A percentile compares a stretch with the other conserved stretches of the same genome.
phyloP scores from a whole-genome alignment of 169 alveolate genomes.

The Cryptosporidium viatorum region DNA sequence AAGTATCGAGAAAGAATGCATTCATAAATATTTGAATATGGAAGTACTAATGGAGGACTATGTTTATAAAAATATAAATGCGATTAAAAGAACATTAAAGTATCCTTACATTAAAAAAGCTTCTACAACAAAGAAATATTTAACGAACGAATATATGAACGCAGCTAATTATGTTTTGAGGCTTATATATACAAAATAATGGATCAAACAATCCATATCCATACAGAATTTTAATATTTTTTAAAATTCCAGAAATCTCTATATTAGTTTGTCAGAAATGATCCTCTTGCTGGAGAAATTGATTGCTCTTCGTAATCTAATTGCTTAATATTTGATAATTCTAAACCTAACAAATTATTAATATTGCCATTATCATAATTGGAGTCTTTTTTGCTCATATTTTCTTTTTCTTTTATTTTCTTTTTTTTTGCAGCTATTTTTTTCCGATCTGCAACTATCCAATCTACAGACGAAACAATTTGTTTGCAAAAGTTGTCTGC shows the following conservation, averaged over 20 bases:
- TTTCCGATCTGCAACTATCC: constrained; percentile 73
- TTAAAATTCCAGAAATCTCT: neutral
- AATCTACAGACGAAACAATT: constrained; percentile 60
- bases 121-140: constrained; percentile 56
- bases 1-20: neutral
- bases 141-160: constrained; percentile 60
- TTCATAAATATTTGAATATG: constrained; percentile 10
- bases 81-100: constrained; percentile 48
- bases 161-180: constrained; percentile 71
- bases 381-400: neutral
- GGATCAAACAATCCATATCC: neutral
- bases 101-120: constrained; percentile 32
- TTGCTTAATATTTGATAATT: constrained; percentile 10
- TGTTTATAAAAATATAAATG: constrained; percentile 23
- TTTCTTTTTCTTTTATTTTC: constrained; percentile 13
- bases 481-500: constrained; percentile 26
- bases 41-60: constrained; percentile 27
- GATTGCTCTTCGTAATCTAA: constrained; percentile 45
- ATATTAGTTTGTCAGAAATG: neutral
- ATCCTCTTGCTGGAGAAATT: constrained; percentile 54
- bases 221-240: neutral
- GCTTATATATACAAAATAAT: constrained; percentile 11
- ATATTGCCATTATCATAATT: neutral
- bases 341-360: neutral
- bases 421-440: constrained; percentile 25